Conservation (phyloP, 306 rosid genomes). For the Trifolium subterraneum region DNA sequence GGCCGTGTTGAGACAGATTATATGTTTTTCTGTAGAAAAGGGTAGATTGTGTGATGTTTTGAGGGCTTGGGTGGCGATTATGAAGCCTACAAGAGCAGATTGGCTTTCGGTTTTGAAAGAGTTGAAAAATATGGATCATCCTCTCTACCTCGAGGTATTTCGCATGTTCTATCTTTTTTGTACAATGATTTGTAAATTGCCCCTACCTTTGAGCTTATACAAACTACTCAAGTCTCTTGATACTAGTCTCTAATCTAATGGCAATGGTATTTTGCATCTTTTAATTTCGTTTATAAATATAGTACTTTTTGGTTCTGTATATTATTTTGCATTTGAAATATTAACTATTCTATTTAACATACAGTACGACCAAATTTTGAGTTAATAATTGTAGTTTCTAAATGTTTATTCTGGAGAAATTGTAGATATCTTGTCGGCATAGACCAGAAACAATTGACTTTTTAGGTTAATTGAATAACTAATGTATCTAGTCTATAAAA, state of each 20-base stretch:
- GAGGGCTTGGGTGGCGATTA: slow-evolving; percentile 70
- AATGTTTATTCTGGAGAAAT: not conserved
- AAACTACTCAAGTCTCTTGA: not conserved
- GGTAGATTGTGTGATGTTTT: slow-evolving; percentile 61
- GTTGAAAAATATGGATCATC: slow-evolving; percentile 62
- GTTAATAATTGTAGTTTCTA: not conserved
- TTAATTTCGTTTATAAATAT: not conserved
- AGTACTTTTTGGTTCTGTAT: not conserved
- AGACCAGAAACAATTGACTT: no score
- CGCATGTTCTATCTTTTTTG: not conserved
- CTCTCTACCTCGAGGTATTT: slow-evolving; percentile 74
- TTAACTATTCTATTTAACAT: not conserved
- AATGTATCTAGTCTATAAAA: no score
- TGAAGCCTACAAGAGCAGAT: slow-evolving; percentile 85
- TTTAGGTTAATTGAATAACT: no score
- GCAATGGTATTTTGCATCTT: not conserved
- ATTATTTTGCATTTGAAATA: not conserved
- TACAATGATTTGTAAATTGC: not conserved
- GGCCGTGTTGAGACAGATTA: slow-evolving; percentile 82
- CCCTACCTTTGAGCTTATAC: not conserved
- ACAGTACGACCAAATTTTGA: not conserved
- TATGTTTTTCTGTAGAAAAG: slow-evolving; percentile 68
- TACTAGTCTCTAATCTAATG: not conserved
- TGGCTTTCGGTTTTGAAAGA: slow-evolving; percentile 87
- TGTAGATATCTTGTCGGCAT: not conserved